phyloP scores from a whole-genome alignment of 495 filamentous ascomycete genomes.

The Penicillium cinerascens region DNA sequence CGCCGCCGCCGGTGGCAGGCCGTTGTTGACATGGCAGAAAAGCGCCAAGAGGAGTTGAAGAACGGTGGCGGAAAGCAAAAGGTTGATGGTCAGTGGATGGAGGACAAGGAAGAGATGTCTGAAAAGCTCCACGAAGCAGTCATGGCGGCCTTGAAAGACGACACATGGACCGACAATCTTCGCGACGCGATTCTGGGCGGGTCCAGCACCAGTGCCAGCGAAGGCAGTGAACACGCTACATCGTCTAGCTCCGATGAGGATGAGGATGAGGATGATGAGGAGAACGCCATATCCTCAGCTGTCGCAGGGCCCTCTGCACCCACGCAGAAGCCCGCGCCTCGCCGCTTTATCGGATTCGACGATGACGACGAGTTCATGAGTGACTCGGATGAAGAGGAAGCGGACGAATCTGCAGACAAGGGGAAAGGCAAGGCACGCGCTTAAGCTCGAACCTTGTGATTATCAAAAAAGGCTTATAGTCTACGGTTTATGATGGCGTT shows the following conservation, averaged over 20 bases:
- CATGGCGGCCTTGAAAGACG: slow-evolving; percentile 66
- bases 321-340: slow-evolving; percentile 27
- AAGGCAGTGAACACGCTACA: slow-evolving; percentile 37
- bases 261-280: slow-evolving; percentile 48
- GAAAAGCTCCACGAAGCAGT: slow-evolving; percentile 85
- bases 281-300: slow-evolving; percentile 21
- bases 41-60: slow-evolving; percentile 73
- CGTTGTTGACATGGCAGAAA: slow-evolving; percentile 78
- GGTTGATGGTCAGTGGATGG: slow-evolving; percentile 88
- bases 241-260: slow-evolving; percentile 46
- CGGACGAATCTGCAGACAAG: slow-evolving; percentile 32
- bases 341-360: slow-evolving; percentile 78
- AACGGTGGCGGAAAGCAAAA: slow-evolving; percentile 62
- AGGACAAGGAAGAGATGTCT: slow-evolving; percentile 80
- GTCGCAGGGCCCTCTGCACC: slow-evolving; percentile 27
- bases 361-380: slow-evolving; percentile 91
- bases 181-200: slow-evolving; percentile 40
- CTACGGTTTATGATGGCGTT: slow-evolving; percentile 22
- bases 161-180: slow-evolving; percentile 49
- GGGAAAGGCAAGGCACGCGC: slow-evolving; percentile 43
- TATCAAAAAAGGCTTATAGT: not conserved
- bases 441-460: slow-evolving; percentile 7
- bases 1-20: slow-evolving; percentile 76
- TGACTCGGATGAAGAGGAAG: slow-evolving; percentile 61
- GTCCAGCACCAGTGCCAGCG: slow-evolving; percentile 51